phyloP scores from a whole-genome alignment of 2,329 filamentous ascomycete species.

The Colletotrichum sp. region DNA sequence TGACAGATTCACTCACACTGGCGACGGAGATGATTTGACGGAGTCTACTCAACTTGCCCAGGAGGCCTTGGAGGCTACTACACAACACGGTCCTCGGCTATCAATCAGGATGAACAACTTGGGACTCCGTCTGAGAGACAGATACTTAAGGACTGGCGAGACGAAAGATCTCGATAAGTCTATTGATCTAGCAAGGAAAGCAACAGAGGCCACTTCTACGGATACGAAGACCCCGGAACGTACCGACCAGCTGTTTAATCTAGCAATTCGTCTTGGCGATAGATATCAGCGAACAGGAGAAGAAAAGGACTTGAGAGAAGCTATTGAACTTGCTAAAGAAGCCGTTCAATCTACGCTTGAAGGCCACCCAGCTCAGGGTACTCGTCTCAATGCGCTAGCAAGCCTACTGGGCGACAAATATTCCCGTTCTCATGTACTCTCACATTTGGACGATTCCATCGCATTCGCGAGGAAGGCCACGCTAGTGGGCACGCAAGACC shows the following conservation, averaged over 20 bases:
- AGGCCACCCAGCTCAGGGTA: background rate
- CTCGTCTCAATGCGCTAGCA: background rate
- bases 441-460: background rate
- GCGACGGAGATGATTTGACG: background rate
- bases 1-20: background rate
- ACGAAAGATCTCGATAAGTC: background rate
- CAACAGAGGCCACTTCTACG: background rate
- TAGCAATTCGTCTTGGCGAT: background rate
- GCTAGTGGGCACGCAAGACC: rapidly evolving
- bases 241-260: background rate
- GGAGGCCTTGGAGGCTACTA: background rate
- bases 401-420: background rate
- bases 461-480: background rate
- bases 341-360: background rate
- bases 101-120: background rate
- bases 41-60: background rate
- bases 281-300: background rate
- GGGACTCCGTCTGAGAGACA: background rate
- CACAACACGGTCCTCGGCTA: background rate
- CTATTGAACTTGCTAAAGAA: background rate
- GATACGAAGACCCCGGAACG: background rate
- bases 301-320: rapidly evolving
- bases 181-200: rapidly evolving
- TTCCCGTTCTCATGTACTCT: background rate
- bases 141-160: rapidly evolving